Evolutionary conservation across 2,329 filamentous ascomycete genomes (phyloP), one percentile per base, ranked within the genome.

Genomic region (Trichoderma harzianum): DNA sequence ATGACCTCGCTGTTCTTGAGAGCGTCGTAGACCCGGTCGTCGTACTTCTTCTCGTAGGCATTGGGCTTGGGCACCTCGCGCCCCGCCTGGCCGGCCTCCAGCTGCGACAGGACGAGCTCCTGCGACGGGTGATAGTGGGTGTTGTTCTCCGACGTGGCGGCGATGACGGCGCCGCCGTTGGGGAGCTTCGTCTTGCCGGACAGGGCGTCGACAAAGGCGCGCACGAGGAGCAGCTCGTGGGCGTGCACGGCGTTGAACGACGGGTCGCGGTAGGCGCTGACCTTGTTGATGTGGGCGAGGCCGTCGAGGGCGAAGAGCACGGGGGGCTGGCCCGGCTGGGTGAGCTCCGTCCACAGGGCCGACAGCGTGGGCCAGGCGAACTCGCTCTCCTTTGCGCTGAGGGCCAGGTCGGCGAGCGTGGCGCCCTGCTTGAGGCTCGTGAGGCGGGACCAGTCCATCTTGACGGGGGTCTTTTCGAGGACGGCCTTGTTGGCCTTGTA

Each of bases 101-200:
- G 83, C 79, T 89, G 87, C 14, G 82, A 83, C 69, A 97, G 84
- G 34, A 88, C 89, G 74, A 93, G 86, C 28, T 94, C 89, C 77
- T 97, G 85, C 7, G 90, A 90, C 16, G 89, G 86, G 66, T 89
- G 85, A 55, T 83, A 82, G 24, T 90, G 90, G 47, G 85, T 85
- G 82, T 97, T 97, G 78, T 90, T 93, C 74, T 87, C 87, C 18
- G 90, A 92, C 28, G 90, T 93, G 73, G 93, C 89, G 72, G 89
- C 95, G 47, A 98, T 82, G 70, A 97, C 82, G 72, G 92, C 88
- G 72, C 94, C 95, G 74, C 95, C 95, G 79, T 95, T 95, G 66
- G 86, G 83, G 61, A 91, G 84, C 24, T 76, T 75, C 36, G 81
- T 82, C 78, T 81, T 83, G 72, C 92, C 91, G 32, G 88, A 87